Conservation (phyloP, 2,329 filamentous ascomycete genomes). For the Talaromyces sp. region DNA sequence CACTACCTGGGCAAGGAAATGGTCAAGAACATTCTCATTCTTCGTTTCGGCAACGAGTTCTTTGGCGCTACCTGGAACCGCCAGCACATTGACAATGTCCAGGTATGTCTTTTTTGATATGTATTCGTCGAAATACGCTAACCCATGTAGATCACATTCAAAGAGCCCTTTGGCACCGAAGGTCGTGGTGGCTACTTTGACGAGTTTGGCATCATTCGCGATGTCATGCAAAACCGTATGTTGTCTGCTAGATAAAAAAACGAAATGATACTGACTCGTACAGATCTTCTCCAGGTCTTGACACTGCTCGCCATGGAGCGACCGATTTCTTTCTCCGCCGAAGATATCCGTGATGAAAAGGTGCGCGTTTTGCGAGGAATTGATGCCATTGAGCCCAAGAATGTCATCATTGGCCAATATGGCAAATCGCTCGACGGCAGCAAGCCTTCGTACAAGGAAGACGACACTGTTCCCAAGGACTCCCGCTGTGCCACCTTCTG, state of each 20-base stretch:
- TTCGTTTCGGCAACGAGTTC: conserved; percentile 98
- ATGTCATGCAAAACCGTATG: conserved; percentile 96
- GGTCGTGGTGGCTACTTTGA: conserved; percentile 98
- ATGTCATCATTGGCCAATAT: conserved; percentile 99
- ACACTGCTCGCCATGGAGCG: conserved; percentile 97
- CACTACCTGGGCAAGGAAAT: conserved; percentile 99
- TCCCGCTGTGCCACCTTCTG: conserved; percentile 98
- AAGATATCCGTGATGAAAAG: conserved; percentile 98
- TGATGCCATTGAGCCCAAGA: conserved; percentile 94
- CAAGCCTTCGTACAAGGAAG: conserved; percentile 98
- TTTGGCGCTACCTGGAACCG: conserved; percentile 98
- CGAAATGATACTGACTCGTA: not conserved
- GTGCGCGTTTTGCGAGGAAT: conserved; percentile 90
- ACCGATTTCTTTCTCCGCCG: conserved; percentile 94
- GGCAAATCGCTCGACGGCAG: conserved; percentile 91
- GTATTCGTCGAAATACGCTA: conserved; percentile 3
- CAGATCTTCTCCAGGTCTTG: conserved; percentile 85
- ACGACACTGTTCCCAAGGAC: conserved; percentile 95
- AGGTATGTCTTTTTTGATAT: conserved; percentile 43
- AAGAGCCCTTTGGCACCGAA: conserved; percentile 98
- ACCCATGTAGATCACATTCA: conserved; percentile 74
- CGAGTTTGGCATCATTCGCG: conserved; percentile 97
- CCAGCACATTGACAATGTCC: conserved; percentile 98
- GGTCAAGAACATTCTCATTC: conserved; percentile 99
- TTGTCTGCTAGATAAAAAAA: conserved; percentile 9